Percentiles rank a stretch among this genome's conserved stretches.
Evolutionary conservation across 352 stramenopile species (phyloP).

Genomic region (Globisporangium megalacanthum): DNA sequence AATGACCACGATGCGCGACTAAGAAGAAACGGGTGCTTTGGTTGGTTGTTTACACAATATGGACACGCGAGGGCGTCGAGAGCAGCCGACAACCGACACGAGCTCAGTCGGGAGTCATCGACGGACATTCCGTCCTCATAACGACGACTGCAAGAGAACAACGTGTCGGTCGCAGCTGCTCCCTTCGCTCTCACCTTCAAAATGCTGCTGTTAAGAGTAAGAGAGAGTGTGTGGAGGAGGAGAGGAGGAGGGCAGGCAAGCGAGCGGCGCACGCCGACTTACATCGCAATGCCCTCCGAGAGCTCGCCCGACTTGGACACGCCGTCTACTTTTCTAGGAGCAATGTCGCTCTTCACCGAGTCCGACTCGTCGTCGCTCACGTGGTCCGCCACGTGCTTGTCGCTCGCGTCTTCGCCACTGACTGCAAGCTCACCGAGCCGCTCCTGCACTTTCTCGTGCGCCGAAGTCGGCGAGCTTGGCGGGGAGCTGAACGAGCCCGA

Average conservation of each 20-base stretch:
- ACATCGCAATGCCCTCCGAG: constrained; percentile 73
- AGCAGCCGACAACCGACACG: too few relatives aligned
- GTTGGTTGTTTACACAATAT: neutral
- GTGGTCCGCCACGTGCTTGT: constrained; percentile 2
- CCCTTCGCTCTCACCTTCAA: neutral
- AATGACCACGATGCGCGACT: too few relatives aligned
- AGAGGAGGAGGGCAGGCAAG: too few relatives aligned
- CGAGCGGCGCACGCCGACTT: constrained; percentile 12
- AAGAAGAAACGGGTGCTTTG: neutral
- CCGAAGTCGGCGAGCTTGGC: constrained; percentile 27
- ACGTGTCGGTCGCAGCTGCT: neutral
- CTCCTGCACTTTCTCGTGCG: constrained; percentile 11
- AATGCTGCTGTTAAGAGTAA: constrained; percentile 8
- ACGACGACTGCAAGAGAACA: too few relatives aligned
- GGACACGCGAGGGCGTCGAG: neutral
- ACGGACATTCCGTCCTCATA: too few relatives aligned
- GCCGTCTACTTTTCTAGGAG: constrained; percentile 55
- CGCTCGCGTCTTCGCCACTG: neutral
- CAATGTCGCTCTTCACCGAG: constrained; percentile 77
- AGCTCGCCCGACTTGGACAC: constrained; percentile 42
- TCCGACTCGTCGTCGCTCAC: constrained; percentile 57
- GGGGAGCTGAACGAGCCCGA: constrained; percentile 39
- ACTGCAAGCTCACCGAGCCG: neutral
- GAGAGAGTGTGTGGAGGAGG: neutral
- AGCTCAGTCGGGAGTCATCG: too few relatives aligned